A percentile compares a stretch with the other conserved stretches of the same genome.
These are phyloP conservation scores for Caryopteris hybrid DNA, from an alignment of 305 asterid genomes.

Conservation along the genomic window DNA sequence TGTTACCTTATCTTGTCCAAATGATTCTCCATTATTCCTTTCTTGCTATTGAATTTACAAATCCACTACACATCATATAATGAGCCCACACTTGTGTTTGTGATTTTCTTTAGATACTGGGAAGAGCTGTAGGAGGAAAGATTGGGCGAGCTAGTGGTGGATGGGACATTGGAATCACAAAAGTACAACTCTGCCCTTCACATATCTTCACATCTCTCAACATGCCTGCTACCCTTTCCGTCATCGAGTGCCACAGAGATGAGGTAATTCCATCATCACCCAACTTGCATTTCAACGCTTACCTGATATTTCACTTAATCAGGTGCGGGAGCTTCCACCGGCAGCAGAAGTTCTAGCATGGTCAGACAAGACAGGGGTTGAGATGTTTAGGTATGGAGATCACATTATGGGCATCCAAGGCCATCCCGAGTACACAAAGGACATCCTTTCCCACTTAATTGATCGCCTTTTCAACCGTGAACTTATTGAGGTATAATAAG, in stretches of 20 bases:
- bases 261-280: constrained; percentile 40
- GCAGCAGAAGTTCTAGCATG: constrained; percentile 67
- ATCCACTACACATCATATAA: too few species aligned
- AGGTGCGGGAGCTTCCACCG: constrained; percentile 68
- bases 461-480: constrained; percentile 49
- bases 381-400: constrained; percentile 62
- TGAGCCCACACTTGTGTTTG: too few species aligned
- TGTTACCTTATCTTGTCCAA: too few species aligned
- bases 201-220: constrained; percentile 41
- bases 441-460: constrained; percentile 57
- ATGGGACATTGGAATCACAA: constrained; percentile 73
- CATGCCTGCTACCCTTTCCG: constrained; percentile 47
- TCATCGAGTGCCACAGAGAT: constrained; percentile 74
- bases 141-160: constrained; percentile 54
- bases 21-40: too few species aligned
- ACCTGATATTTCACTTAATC: background rate
- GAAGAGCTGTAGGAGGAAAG: constrained; percentile 74
- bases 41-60: too few species aligned
- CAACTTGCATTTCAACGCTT: background rate
- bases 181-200: constrained; percentile 43
- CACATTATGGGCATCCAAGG: constrained; percentile 89
- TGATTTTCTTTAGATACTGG: constrained; percentile 71
- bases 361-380: constrained; percentile 64
- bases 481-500: constrained; percentile 50
- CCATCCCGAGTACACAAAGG: constrained; percentile 83